Percentiles rank a stretch among this genome's conserved stretches.
Evolutionary conservation across 495 filamentous ascomycete genomes (phyloP).

Genomic region (Podospora didyma): DNA sequence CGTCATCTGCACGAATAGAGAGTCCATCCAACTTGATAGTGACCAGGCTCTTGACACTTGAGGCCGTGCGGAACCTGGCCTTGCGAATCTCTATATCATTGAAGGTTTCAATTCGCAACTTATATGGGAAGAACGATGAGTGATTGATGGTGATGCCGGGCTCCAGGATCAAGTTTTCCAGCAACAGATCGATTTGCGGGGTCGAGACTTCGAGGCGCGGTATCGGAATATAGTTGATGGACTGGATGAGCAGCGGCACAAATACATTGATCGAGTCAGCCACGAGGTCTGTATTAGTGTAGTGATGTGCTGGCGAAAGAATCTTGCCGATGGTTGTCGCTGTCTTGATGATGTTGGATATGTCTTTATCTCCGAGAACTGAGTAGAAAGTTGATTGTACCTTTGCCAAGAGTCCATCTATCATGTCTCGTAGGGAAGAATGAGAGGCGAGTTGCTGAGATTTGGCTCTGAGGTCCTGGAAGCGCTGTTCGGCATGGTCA

Average conservation of each 20-base stretch:
- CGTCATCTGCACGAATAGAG: constrained; percentile 74
- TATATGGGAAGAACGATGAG: constrained; percentile 85
- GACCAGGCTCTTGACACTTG: constrained; percentile 63
- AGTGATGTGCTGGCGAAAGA: constrained; percentile 52
- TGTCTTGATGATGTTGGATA: constrained; percentile 63
- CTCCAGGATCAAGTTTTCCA: constrained; percentile 89
- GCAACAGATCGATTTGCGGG: constrained; percentile 75
- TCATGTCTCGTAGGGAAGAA: constrained; percentile 63
- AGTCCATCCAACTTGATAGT: constrained; percentile 75
- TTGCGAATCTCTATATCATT: constrained; percentile 85
- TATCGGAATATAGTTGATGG: constrained; percentile 82
- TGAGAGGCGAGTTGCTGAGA: constrained; percentile 59
- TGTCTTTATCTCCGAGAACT: constrained; percentile 63
- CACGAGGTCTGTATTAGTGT: constrained; percentile 65
- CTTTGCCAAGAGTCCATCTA: constrained; percentile 70
- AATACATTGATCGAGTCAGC: constrained; percentile 72
- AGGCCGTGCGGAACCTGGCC: constrained; percentile 64
- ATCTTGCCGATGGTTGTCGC: constrained; percentile 60
- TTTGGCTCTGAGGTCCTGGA: constrained; percentile 66
- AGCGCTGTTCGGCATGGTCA: constrained; percentile 62
- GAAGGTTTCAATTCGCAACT: constrained; percentile 72
- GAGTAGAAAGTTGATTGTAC: constrained; percentile 61
- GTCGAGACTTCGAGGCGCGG: constrained; percentile 80
- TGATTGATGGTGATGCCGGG: constrained; percentile 81
- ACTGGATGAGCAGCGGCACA: constrained; percentile 69